Conservation (phyloP, 2,329 filamentous ascomycete genomes). For the Penicillium occitanis region DNA sequence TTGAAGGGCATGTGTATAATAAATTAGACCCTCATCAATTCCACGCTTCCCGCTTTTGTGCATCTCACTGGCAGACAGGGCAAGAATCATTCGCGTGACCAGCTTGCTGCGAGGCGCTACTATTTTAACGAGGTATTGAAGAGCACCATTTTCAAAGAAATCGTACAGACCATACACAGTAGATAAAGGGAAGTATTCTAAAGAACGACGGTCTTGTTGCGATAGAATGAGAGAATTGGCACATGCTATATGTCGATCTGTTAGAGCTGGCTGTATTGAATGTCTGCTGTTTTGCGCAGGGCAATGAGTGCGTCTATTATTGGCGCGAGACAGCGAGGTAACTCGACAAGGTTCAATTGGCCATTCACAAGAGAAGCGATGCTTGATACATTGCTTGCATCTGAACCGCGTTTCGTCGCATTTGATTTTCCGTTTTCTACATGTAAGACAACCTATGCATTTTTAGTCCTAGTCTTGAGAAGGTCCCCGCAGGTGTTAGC, state of each 20-base stretch:
- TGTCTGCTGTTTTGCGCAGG: not conserved
- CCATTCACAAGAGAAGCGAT: conserved; percentile 16
- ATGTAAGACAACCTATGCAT: conserved; percentile 9
- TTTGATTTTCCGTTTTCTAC: conserved; percentile 14
- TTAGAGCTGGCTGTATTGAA: conserved; percentile 2
- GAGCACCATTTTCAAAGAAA: conserved; percentile 9
- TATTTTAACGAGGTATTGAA: conserved; percentile 12
- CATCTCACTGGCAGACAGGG: conserved; percentile 14
- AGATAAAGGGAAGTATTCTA: conserved; percentile 12
- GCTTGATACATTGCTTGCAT: conserved; percentile 14
- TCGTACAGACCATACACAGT: conserved; percentile 11
- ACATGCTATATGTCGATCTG: conserved; percentile 14
- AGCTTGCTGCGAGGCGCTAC: conserved; percentile 14
- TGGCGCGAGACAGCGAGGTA: not conserved
- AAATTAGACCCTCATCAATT: conserved; percentile 6
- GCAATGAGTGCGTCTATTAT: not conserved
- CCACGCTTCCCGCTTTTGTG: not conserved
- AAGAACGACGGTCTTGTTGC: conserved; percentile 8
- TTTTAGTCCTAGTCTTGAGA: not conserved
- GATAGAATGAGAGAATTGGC: conserved; percentile 15
- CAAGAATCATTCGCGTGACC: conserved; percentile 12
- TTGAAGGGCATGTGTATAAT: conserved; percentile 9
- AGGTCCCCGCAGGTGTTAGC: not conserved
- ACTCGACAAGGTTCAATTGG: not conserved
- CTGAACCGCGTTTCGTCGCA: conserved; percentile 5